These are phyloP conservation scores for Vigna radiata DNA, from an alignment of 306 rosid genomes.

Conservation along the genomic window DNA sequence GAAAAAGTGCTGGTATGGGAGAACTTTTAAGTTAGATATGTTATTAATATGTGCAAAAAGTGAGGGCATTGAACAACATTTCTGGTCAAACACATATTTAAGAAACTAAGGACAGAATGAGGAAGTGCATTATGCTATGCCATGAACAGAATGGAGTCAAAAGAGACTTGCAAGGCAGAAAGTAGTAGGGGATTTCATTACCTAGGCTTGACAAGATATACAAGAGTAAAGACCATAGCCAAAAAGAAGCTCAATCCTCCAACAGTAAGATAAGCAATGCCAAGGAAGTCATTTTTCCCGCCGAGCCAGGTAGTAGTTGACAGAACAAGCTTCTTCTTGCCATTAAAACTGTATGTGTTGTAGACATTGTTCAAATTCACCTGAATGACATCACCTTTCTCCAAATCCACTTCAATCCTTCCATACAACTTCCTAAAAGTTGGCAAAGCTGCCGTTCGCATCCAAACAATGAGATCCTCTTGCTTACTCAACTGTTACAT, in stretches of 20 bases:
- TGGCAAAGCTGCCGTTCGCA: conserved; percentile 92
- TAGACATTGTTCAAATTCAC: conserved; percentile 64
- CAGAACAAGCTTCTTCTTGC: conserved; percentile 84
- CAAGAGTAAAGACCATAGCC: conserved; percentile 74
- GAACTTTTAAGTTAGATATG: not conserved
- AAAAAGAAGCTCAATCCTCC: conserved; percentile 94
- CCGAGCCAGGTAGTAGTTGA: conserved; percentile 89
- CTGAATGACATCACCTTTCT: conserved; percentile 53
- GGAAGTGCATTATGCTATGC: not conserved
- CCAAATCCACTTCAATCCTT: conserved; percentile 72
- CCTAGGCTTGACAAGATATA: conserved; percentile 96
- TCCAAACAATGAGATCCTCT: conserved; percentile 90
- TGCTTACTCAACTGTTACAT: conserved; percentile 74
- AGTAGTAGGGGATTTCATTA: conserved; percentile 37
- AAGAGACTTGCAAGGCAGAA: conserved; percentile 11
- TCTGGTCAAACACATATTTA: not conserved
- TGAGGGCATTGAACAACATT: conserved; percentile 29
- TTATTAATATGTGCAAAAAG: no score
- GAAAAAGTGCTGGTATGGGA: not conserved
- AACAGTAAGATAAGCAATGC: conserved; percentile 86
- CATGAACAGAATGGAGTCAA: not conserved
- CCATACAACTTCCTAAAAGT: conserved; percentile 86
- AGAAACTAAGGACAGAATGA: conserved; percentile 1
- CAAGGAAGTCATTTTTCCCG: conserved; percentile 85
- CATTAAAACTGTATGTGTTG: conserved; percentile 77